Base-by-base conservation (phyloP, 306 rosid species). In the Herpetospermum pedunculosum region DNA sequence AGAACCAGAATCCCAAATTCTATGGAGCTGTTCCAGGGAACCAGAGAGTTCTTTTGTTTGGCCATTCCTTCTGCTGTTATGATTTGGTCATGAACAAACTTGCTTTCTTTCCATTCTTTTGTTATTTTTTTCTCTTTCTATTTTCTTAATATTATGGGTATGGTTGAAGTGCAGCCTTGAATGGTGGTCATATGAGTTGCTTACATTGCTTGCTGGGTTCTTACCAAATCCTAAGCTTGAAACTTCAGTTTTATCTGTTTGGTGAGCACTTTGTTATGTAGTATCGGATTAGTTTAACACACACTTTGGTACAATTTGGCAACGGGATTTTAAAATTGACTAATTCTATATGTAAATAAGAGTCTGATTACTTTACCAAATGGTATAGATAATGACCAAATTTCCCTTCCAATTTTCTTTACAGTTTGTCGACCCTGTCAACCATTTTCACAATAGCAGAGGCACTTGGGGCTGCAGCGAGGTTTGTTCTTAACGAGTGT, bases 151-250 rank as follows among this genome's bases (percentile, higher is more conserved):
- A 18, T 23, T n/a, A n/a, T n/a, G n/a, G n/a, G n/a, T 54, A 18
- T 25, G 14, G 32, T 23, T 50, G 62, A 8, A 54, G 5, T 54
- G 62, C 62, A 54, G 62, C 32, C 62, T 52, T 50, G 55, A 50
- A 50, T 50, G 55, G 55, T 50, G 55, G 55, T 50, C 55, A n/a
- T 50, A 52, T 19, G 58, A 52, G 28, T 21, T 52, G 26, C 58
- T 52, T 52, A 52, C 58, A 7, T 52, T 52, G 78, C 38, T 89
- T 19, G 83, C 91, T 63, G 92, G 97, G 44, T 86, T 89, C 59
- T 81, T 92, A 44, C 92, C 91, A 60, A 89, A 86, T 86, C 92
- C 96, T 29, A 79, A 84, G 80, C 91, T 92, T 72, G 91, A 89
- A 80, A 88, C 96, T 59, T 89, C 92, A 3, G 90, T 87, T 57